Percentiles rank a stretch among this genome's conserved stretches.
Evolutionary conservation across 1,284 basidiomycete species (phyloP).

Genomic region (Ganoderma resinaceum): DNA sequence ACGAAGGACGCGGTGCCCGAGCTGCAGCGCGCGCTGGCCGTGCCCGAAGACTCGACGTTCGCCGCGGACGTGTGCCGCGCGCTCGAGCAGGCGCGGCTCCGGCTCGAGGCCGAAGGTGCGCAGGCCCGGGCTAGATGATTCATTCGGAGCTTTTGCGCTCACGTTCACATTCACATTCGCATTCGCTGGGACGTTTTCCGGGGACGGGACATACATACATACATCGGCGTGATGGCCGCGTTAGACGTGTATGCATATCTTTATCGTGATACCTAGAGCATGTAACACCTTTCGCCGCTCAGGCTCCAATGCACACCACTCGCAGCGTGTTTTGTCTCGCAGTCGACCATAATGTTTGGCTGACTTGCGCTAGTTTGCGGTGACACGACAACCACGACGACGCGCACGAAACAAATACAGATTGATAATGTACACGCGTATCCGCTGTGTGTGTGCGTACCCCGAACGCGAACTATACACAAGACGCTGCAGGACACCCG

Average conservation of each 20-base stretch:
- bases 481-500: neutral
- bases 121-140: neutral
- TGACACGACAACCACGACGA: neutral
- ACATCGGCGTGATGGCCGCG: too few relatives aligned
- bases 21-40: slow-evolving; percentile 54
- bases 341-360: neutral
- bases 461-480: neutral
- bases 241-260: neutral
- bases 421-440: slow-evolving; percentile 2
- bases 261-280: neutral
- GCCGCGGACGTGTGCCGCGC: slow-evolving; percentile 66
- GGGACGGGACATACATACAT: too few relatives aligned
- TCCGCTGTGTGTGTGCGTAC: neutral
- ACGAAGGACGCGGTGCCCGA: slow-evolving; percentile 58
- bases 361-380: neutral
- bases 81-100: slow-evolving; percentile 58
- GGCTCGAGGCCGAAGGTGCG: slow-evolving; percentile 30
- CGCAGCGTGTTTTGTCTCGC: neutral
- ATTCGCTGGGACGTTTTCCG: neutral
- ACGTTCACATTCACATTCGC: too few relatives aligned
- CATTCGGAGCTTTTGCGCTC: too few relatives aligned
- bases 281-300: neutral
- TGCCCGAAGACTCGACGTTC: slow-evolving; percentile 50
- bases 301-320: neutral
- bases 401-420: neutral